Evolutionary conservation across 352 stramenopile species (phyloP).

Genomic region (Phytophthora idaei): DNA sequence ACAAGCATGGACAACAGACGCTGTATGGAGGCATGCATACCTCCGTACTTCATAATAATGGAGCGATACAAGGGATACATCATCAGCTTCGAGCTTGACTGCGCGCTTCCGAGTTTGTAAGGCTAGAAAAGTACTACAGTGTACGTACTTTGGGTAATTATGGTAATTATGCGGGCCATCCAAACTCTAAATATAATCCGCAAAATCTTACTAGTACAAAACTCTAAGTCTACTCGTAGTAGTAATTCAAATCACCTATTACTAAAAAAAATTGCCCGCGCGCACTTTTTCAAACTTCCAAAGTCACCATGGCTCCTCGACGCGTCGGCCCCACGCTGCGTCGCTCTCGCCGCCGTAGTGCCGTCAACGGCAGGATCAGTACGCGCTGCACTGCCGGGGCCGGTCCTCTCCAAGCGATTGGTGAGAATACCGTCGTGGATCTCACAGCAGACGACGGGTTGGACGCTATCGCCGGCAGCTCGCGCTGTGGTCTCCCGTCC

Average conservation of each 20-base stretch:
- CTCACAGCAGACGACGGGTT: slow-evolving; percentile 30
- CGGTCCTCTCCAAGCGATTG: slow-evolving; percentile 54
- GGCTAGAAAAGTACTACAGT: too few species aligned
- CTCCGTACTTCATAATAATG: not conserved
- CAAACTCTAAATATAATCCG: too few species aligned
- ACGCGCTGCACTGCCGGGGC: slow-evolving; percentile 20
- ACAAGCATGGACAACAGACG: not conserved
- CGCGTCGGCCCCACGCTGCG: slow-evolving; percentile 56
- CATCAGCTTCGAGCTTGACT: not conserved
- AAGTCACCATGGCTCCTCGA: slow-evolving; percentile 43
- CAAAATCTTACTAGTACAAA: too few species aligned
- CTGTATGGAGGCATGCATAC: not conserved
- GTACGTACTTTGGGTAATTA: too few species aligned
- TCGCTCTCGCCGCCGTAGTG: slow-evolving; percentile 41
- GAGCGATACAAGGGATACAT: not conserved
- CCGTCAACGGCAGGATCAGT: slow-evolving; percentile 8
- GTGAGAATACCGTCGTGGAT: slow-evolving; percentile 69
- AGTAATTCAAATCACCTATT: slow-evolving; percentile 12
- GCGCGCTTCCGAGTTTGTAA: too few species aligned
- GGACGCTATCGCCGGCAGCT: slow-evolving; percentile 8
- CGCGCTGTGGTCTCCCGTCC: slow-evolving; percentile 13
- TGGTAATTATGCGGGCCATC: too few species aligned
- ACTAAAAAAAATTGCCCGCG: not conserved
- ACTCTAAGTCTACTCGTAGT: not conserved
- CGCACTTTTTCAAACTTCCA: slow-evolving; percentile 40